Evolutionary conservation across 306 rosid species (phyloP), one percentile per base, ranked within the genome.

Genomic region (Cotoneaster glaucophyllus): DNA sequence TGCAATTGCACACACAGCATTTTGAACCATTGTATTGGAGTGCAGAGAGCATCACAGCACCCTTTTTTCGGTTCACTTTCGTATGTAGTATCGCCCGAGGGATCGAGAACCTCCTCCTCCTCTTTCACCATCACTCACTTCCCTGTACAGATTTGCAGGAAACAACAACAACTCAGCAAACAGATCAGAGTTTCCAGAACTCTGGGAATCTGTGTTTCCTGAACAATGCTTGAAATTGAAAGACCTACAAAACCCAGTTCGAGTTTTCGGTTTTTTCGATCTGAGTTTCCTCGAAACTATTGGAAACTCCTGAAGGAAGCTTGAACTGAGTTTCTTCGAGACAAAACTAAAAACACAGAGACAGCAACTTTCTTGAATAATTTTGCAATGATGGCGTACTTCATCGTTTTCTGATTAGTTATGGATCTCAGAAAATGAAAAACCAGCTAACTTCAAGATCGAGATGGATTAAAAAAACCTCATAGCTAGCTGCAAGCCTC

Each of bases 1-100:
- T 94, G 98, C 95, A 84, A 78, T 84, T 94, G 96, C 77, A 71
- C 48, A 5, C 89, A 87, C 13, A 95, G 96, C 93, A 84, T 84
- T 48, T 67, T 82, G 71, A 92, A 84, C 98, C 97, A 95, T 12
- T 69, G 52, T 28, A 90, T 48, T 3, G 98, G 95, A 52, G 78
- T 64, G 41, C 74, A 85, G 11, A 72, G 68, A 79, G 83, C 82
- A 17, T 8, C 83, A 41, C 82, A 67, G 48, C 84, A 29, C 69
- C 91, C 85, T 18, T 63, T 85, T 52, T 28, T 74, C 12, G 74
- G 15, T 67, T 81, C 90, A 70, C 79, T 69, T 73, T 80, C 78
- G 37, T 85, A 82, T 81, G 70, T n/a, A 50, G 43, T 77, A 28
- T 69, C 76, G 57, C 41, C 80, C n/a, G 48, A 71, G 56, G 86